Percentiles rank a stretch among this genome's conserved stretches.
Evolutionary conservation across 164 flowering plant species (phyloP).

Genomic region (Brasenia schreberi): DNA sequence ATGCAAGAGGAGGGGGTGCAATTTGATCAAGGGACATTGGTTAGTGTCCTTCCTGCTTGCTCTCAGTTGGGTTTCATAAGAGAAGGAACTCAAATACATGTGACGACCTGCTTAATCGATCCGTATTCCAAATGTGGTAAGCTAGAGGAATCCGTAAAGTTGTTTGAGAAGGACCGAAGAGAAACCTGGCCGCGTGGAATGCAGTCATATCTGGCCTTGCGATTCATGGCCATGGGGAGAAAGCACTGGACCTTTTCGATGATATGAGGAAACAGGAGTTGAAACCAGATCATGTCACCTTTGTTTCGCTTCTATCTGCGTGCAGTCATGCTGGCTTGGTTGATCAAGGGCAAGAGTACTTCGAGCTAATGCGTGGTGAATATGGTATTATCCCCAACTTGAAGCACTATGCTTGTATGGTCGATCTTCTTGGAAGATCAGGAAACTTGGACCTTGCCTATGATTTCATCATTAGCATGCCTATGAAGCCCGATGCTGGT

Average conservation of each 20-base stretch:
- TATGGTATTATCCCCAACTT: conserved; percentile 17
- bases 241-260: conserved; percentile 27
- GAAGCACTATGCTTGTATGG: too few species aligned
- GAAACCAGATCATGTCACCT: conserved; percentile 46
- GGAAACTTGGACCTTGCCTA: too few species aligned
- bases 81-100: conserved; percentile 46
- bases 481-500: too few species aligned
- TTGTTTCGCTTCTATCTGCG: conserved; percentile 42
- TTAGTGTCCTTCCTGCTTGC: conserved; percentile 50
- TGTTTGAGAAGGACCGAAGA: conserved; percentile 29
- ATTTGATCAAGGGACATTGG: conserved; percentile 53
- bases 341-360: conserved; percentile 34
- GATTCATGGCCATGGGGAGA: conserved; percentile 45
- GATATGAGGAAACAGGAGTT: conserved; percentile 38
- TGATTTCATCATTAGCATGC: too few species aligned
- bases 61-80: conserved; percentile 45
- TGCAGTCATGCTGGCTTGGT: conserved; percentile 67
- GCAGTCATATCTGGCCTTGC: conserved; percentile 51
- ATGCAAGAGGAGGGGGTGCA: conserved; percentile 26
- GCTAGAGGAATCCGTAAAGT: conserved; percentile 30
- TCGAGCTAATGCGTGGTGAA: conserved; percentile 29
- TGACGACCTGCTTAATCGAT: conserved; percentile 21
- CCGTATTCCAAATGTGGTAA: conserved; percentile 61
- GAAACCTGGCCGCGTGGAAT: conserved; percentile 48
- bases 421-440: too few species aligned